These are phyloP conservation scores for Excoecaria cochinchinensis DNA, from an alignment of 345 rosid species.

Conservation along the genomic window DNA sequence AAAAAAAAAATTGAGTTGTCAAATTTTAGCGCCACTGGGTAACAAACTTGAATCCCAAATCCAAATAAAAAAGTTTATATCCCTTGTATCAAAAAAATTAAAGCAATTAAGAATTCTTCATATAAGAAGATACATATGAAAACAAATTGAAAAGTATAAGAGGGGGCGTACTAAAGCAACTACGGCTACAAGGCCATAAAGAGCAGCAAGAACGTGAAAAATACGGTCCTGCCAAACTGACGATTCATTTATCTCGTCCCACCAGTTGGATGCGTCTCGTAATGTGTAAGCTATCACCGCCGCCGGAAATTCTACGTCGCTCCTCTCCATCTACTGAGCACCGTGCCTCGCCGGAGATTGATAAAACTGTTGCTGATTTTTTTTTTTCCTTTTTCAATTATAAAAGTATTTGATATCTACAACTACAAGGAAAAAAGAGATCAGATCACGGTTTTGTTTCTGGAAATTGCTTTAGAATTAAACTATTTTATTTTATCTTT, in stretches of 20 bases:
- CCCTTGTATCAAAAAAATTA: background rate
- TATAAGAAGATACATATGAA: background rate
- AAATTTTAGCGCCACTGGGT: no score
- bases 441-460: background rate
- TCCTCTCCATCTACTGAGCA: slow-evolving; percentile 25
- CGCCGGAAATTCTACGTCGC: slow-evolving; percentile 25
- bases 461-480: no score
- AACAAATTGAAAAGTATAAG: background rate
- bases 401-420: no score
- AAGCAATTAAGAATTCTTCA: background rate
- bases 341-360: slow-evolving; percentile 6
- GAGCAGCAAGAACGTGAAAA: slow-evolving; percentile 64
- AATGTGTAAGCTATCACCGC: slow-evolving; percentile 41
- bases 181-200: slow-evolving; percentile 64
- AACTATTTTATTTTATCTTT: no score
- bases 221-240: slow-evolving; percentile 81
- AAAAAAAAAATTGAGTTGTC: background rate
- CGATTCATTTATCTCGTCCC: slow-evolving; percentile 67
- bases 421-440: background rate
- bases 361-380: background rate
- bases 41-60: no score
- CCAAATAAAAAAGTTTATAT: no score
- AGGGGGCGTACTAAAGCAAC: slow-evolving; percentile 58
- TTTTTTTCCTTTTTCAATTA: no score
- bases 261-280: slow-evolving; percentile 62